phyloP scores from a whole-genome alignment of 1,139 yeast genomes.

The Lodderomyces beijingensis region DNA sequence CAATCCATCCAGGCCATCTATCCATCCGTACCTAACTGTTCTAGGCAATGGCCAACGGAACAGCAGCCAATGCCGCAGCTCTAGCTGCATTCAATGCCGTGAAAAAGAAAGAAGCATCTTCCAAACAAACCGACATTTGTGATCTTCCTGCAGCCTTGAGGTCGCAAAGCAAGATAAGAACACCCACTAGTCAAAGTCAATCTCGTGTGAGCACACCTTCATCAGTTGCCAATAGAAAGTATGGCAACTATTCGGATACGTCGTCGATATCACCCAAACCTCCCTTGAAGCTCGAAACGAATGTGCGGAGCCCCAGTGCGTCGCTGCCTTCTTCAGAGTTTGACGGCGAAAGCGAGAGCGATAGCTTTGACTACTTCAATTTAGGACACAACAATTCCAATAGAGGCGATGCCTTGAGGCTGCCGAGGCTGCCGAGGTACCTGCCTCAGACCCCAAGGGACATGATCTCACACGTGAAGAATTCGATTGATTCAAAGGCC shows the following conservation, averaged over 20 bases:
- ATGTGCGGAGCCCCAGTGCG: not conserved
- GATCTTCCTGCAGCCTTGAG: not conserved
- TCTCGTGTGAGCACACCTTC: not conserved
- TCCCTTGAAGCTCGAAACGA: not conserved
- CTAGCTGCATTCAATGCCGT: conserved; percentile 29
- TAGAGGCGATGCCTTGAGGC: not conserved
- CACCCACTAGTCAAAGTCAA: not conserved
- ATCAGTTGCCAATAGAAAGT: not conserved
- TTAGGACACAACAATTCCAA: not conserved
- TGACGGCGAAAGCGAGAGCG: not conserved
- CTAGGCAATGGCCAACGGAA: conserved; percentile 6
- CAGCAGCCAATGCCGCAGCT: conserved; percentile 32
- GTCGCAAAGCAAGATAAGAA: not conserved
- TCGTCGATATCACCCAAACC: conserved; percentile 2
- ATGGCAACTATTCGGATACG: not conserved
- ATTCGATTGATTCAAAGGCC: conserved; percentile 21
- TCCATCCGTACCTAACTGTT: no score
- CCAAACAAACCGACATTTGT: not conserved
- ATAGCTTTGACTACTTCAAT: conserved; percentile 1
- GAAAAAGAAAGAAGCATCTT: conserved; percentile 11
- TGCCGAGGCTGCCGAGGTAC: conserved; percentile 1
- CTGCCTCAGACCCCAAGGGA: conserved; percentile 18
- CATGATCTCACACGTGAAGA: conserved; percentile 21
- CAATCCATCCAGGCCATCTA: no score
- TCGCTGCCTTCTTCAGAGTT: not conserved